A percentile compares a stretch with the other conserved stretches of the same genome.
These are phyloP conservation scores for Galerina sulciceps DNA, from an alignment of 768 basidiomycete genomes.

Conservation along the genomic window DNA sequence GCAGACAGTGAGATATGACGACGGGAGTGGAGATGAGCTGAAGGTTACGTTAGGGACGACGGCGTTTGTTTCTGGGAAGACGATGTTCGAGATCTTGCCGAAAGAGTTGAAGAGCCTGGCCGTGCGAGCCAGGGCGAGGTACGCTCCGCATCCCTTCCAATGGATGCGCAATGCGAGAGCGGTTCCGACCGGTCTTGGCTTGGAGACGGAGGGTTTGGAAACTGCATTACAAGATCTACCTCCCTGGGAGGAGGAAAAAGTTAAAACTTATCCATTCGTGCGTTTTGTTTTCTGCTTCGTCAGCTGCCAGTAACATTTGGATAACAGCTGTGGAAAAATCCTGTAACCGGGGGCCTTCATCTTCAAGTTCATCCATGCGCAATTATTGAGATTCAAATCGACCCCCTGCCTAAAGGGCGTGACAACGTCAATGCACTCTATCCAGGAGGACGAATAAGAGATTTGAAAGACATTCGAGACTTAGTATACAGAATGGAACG, in stretches of 20 bases:
- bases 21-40: slow-evolving; percentile 85
- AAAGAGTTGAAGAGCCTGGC: slow-evolving; percentile 77
- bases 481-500: slow-evolving; percentile 86
- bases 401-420: slow-evolving; percentile 69
- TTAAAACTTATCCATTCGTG: slow-evolving; percentile 73
- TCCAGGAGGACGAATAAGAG: slow-evolving; percentile 79
- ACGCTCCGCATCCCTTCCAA: slow-evolving; percentile 86
- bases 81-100: slow-evolving; percentile 83
- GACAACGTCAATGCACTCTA: slow-evolving; percentile 68
- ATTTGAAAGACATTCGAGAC: slow-evolving; percentile 72
- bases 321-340: slow-evolving; percentile 87
- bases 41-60: slow-evolving; percentile 86
- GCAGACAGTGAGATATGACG: slow-evolving; percentile 80
- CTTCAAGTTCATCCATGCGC: slow-evolving; percentile 92
- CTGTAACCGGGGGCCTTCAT: slow-evolving; percentile 79
- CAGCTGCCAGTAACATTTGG: not conserved
- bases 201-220: slow-evolving; percentile 80
- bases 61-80: slow-evolving; percentile 79
- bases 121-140: slow-evolving; percentile 74
- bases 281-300: slow-evolving; percentile 12
- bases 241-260: slow-evolving; percentile 76
- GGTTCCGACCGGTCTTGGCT: slow-evolving; percentile 79
- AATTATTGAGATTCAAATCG: slow-evolving; percentile 65
- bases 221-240: slow-evolving; percentile 69
- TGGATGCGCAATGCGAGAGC: slow-evolving; percentile 89